Percentiles rank a stretch among this genome's conserved stretches.
Conservation (phyloP, 202 grass and related monocot genomes). For the Hordeum pubiflorum region DNA sequence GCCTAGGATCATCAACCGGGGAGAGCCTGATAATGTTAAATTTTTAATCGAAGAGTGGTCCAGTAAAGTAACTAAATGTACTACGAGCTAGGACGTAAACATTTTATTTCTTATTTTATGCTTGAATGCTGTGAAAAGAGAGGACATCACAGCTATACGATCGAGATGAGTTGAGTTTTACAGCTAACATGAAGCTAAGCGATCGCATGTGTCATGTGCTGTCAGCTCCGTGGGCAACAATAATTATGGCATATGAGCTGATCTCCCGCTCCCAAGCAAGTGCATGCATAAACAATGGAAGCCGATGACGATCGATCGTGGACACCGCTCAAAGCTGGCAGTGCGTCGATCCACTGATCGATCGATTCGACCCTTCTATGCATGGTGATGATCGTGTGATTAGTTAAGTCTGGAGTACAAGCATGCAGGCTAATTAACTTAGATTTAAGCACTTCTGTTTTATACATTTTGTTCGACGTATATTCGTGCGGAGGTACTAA, state of each 20-base stretch:
- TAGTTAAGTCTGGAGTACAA: not conserved
- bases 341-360: not conserved
- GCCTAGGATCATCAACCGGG: not conserved
- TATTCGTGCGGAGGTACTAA: too few relatives aligned
- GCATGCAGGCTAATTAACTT: not conserved
- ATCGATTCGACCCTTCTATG: not conserved
- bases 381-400: not conserved
- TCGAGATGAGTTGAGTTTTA: conserved; percentile 14
- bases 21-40: not conserved
- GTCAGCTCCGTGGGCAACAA: conserved; percentile 4
- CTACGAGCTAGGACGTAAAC: not conserved
- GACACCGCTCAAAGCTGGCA: not conserved
- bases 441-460: too few relatives aligned
- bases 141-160: not conserved
- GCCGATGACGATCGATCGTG: not conserved
- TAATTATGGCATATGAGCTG: conserved; percentile 25
- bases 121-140: not conserved
- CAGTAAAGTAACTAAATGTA: not conserved
- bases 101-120: not conserved
- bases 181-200: not conserved
- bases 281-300: not conserved
- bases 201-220: conserved; percentile 2
- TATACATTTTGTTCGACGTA: too few relatives aligned
- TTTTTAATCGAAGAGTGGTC: not conserved
- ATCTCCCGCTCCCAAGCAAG: not conserved